These are phyloP conservation scores for Heterotrichella gracilis DNA, from an alignment of 352 stramenopile genomes.

Conservation along the genomic window DNA sequence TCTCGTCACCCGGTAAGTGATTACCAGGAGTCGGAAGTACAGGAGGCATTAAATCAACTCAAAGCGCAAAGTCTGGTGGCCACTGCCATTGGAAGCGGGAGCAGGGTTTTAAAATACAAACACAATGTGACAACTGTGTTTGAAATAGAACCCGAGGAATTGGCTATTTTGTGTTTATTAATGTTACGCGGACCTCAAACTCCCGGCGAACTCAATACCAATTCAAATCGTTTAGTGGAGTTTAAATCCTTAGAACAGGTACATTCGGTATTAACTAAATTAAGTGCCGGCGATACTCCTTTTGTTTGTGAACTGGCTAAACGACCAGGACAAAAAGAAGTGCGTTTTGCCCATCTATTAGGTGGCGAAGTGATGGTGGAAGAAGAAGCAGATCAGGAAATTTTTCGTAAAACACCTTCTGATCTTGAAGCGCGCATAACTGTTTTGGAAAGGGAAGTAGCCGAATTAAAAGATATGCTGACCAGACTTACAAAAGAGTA, in stretches of 20 bases:
- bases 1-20: background rate
- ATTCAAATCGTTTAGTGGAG: background rate
- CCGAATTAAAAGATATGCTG: background rate
- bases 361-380: background rate
- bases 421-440: background rate
- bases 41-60: background rate
- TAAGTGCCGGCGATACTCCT: background rate
- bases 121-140: background rate
- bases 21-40: background rate
- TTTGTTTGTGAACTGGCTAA: background rate
- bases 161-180: background rate
- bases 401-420: background rate
- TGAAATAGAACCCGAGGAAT: background rate
- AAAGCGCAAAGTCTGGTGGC: background rate
- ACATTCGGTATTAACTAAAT: background rate
- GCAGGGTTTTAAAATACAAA: background rate
- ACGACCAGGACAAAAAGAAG: background rate
- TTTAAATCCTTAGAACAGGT: background rate
- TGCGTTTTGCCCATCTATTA: background rate
- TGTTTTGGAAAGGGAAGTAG: background rate
- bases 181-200: background rate
- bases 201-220: background rate
- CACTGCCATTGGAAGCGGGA: background rate
- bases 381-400: background rate
- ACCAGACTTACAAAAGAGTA: constrained; percentile 5